A percentile compares a stretch with the other conserved stretches of the same genome.
Conservation (phyloP, 2,329 filamentous ascomycete genomes). For the Westerdykella sp. region DNA sequence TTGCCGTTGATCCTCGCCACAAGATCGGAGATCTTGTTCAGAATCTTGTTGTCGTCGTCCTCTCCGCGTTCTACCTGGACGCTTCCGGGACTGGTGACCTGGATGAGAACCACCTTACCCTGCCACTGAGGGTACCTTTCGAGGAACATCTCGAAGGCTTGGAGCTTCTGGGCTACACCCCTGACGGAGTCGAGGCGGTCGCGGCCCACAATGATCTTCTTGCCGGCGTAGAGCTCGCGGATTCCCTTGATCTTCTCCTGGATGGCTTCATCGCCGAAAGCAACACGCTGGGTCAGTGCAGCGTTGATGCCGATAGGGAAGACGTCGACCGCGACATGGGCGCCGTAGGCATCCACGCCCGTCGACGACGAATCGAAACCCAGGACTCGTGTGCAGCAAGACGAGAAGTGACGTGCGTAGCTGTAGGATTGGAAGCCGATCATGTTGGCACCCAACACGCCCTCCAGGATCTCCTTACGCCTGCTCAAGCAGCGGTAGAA, state of each 20-base stretch:
- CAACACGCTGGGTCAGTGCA: conserved; percentile 66
- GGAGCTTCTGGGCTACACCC: conserved; percentile 90
- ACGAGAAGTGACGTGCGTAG: conserved; percentile 90
- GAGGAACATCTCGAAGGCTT: conserved; percentile 88
- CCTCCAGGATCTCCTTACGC: conserved; percentile 84
- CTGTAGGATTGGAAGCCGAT: conserved; percentile 94
- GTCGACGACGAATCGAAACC: conserved; percentile 82
- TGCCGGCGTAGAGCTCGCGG: conserved; percentile 72
- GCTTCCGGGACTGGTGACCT: conserved; percentile 83
- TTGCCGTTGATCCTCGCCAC: conserved; percentile 87
- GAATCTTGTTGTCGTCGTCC: conserved; percentile 70
- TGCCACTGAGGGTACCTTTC: conserved; percentile 88
- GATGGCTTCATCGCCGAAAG: conserved; percentile 64
- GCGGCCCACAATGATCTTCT: conserved; percentile 90
- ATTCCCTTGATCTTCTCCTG: conserved; percentile 67
- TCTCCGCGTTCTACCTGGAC: conserved; percentile 67
- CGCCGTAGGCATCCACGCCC: conserved; percentile 82
- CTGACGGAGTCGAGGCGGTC: conserved; percentile 90
- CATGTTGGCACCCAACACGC: conserved; percentile 84
- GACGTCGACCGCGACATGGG: conserved; percentile 83
- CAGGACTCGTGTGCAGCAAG: conserved; percentile 84
- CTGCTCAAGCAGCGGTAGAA: conserved; percentile 84
- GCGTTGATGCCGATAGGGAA: conserved; percentile 94
- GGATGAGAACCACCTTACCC: conserved; percentile 86
- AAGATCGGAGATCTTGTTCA: conserved; percentile 82